A percentile compares a stretch with the other conserved stretches of the same genome.
These are phyloP conservation scores for Aspergillus hortae DNA, from an alignment of 2,329 filamentous ascomycete genomes.

Conservation along the genomic window DNA sequence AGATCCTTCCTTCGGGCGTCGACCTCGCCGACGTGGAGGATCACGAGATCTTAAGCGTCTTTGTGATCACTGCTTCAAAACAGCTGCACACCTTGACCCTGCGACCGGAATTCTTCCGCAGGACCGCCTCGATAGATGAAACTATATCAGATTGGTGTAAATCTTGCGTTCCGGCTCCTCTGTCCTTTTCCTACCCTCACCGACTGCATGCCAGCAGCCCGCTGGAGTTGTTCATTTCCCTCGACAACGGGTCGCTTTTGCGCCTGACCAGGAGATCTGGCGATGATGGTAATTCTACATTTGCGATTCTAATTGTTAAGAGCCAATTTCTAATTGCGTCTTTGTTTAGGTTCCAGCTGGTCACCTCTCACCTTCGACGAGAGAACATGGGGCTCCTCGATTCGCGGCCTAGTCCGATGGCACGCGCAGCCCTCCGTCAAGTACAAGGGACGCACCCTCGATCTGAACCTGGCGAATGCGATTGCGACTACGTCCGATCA, in stretches of 20 bases:
- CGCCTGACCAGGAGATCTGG: constrained; percentile 63
- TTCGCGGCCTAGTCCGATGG: constrained; percentile 46
- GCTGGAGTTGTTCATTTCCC: constrained; percentile 72
- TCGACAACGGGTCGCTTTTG: constrained; percentile 49
- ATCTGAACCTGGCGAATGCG: constrained; percentile 42
- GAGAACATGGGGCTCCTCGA: constrained; percentile 46
- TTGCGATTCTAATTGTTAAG: constrained; percentile 4
- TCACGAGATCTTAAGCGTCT: constrained; percentile 73
- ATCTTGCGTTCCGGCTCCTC: constrained; percentile 66
- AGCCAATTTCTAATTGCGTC: constrained; percentile 6
- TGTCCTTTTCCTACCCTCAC: constrained; percentile 76
- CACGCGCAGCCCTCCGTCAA: constrained; percentile 41
- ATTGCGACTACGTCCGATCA: constrained; percentile 46
- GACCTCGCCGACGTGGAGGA: constrained; percentile 76
- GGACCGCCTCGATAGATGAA: constrained; percentile 65
- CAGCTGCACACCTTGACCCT: constrained; percentile 82
- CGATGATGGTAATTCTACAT: constrained; percentile 44
- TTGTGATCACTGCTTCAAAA: constrained; percentile 73
- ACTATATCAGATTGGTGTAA: constrained; percentile 75
- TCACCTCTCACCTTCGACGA: constrained; percentile 47
- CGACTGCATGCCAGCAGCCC: constrained; percentile 71
- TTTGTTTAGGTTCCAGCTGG: constrained; percentile 38
- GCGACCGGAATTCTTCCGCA: constrained; percentile 75
- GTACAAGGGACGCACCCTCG: constrained; percentile 40
- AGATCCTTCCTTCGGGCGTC: constrained; percentile 73